Evolutionary conservation across 805 yeast species (phyloP), one percentile per base, ranked within the genome.

Genomic region (Candida nitratophila): DNA sequence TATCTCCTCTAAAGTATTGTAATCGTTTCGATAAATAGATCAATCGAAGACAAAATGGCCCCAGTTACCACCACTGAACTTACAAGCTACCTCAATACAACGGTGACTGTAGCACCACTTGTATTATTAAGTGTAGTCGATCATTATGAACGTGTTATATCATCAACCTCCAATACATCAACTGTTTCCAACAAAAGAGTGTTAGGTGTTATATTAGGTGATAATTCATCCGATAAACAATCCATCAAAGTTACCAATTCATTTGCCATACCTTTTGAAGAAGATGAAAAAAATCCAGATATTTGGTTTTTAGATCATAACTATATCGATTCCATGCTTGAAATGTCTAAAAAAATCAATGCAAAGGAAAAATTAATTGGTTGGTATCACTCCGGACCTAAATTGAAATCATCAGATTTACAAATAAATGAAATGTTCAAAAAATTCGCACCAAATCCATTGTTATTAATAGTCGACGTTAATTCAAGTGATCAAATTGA

Each of bases 341-440:
- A 89, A 53, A 93, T 93, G 99, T 91, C 89, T 69, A 88, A 86
- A 62, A 93, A 95, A 64, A 90, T 93, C 63, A 95, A 90, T 68
- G 99, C 99, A 17, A 90, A 87, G 67, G 99, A 93, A 64, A 86
- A 81, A 61, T 73, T 93, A 40, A 81, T 93, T 60, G 99, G 99
- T n/a, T 93, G 99, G 99, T 93, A 93, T 63, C 99, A 93, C 65
- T 83, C 96, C 9, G 99, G 99, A 4, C 97, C 98, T 17, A 89
- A 89, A 63, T 75, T 95, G 51, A 81, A 79, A 55, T 76, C 90
- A 1, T 83, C 95, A 15, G 99, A 93, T 61, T 71, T 93, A 50
- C 86, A 85, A 60, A 93, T 93, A 57, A 91, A 91, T 61, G 96
- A 93, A 51, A 66, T 84, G 43, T 89, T 93, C 71, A 89, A 83